Base-by-base conservation (phyloP, 2,329 filamentous ascomycete species). In the Drechslerella dactyloides region DNA sequence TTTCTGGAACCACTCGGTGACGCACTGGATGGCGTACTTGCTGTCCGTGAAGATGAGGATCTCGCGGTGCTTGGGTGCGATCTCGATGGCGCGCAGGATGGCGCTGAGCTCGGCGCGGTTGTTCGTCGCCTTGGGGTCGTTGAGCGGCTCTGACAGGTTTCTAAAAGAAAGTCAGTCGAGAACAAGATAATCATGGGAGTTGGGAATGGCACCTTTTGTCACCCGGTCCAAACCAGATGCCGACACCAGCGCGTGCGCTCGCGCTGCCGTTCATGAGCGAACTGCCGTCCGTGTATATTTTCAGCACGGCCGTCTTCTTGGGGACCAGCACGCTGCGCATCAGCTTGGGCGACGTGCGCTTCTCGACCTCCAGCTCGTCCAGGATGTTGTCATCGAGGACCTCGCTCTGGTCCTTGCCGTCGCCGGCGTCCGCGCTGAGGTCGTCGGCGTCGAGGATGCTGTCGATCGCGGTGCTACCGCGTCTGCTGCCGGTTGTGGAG, bases 81-180 rank as follows among this genome's bases (percentile, higher is more conserved):
- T 85, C 77, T 97, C 87, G 21, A 97, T 83, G 0, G 93, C 93
- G 65, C 93, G 89, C 30, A 90, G 83, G 74, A 97, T 89, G 6
- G 92, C 94, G 23, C 90, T 93, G 68, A 99, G 83, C 81, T 99
- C 94, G n/a, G 93, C 94, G 1, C 94, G 90, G 79, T 97, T 91
- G 78, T 99, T 99, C 0, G 94, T 97, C 80, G 97, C 94, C 8
- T 84, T 83, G 15, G 84, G 82, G 56, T 91, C 91, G 57, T 83
- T 80, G 1, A 97, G 85, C 2, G 87, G 86, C 80, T 96, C 92
- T 11, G 90, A 90, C 23, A 96, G 78, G 77, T 88, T 88, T 74
- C 83, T 84, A 60, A 23, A 58, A 37, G 4, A 60, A 1, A 48
- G 74, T 21, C 48, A 51, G 40, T n/a, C 57, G 73, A 66, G 50